Percentiles rank a stretch among this genome's conserved stretches.
These are phyloP conservation scores for Rubroboletus satanas DNA, from an alignment of 768 basidiomycete genomes.

Conservation along the genomic window DNA sequence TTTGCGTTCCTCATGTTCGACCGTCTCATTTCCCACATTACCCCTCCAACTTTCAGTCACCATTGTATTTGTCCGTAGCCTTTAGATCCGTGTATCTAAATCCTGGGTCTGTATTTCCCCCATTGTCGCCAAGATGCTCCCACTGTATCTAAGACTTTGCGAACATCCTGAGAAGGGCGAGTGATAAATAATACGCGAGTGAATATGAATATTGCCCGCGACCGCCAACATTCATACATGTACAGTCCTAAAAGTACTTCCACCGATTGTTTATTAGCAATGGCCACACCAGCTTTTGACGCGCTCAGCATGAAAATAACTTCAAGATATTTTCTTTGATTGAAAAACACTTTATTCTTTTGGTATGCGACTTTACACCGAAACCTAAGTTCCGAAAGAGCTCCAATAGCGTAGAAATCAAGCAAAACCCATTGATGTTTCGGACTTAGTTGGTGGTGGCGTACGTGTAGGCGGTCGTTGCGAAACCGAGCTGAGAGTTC, in stretches of 20 bases:
- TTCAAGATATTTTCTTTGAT: not conserved
- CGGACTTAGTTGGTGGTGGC: constrained; percentile 28
- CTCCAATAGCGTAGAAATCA: not conserved
- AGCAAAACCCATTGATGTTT: not conserved
- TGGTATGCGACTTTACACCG: not conserved
- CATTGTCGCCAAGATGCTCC: not conserved
- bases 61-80: constrained; percentile 12
- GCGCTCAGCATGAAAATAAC: not conserved
- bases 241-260: not conserved
- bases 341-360: not conserved
- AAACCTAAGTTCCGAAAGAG: not conserved
- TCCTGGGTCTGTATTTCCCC: constrained; percentile 3
- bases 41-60: constrained; percentile 1
- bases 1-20: not conserved
- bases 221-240: not conserved
- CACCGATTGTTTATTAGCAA: not conserved
- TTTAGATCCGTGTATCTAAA: constrained; percentile 22
- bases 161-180: not conserved
- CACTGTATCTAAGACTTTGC: not conserved
- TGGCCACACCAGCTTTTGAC: too few relatives aligned
- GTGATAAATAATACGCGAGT: not conserved
- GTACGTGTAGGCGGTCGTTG: constrained; percentile 27
- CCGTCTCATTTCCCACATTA: constrained; percentile 8
- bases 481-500: constrained; percentile 39
- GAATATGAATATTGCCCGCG: not conserved